Evolutionary conservation across 2,329 filamentous ascomycete genomes (phyloP).

Genomic region (Colletotrichum sp.): DNA sequence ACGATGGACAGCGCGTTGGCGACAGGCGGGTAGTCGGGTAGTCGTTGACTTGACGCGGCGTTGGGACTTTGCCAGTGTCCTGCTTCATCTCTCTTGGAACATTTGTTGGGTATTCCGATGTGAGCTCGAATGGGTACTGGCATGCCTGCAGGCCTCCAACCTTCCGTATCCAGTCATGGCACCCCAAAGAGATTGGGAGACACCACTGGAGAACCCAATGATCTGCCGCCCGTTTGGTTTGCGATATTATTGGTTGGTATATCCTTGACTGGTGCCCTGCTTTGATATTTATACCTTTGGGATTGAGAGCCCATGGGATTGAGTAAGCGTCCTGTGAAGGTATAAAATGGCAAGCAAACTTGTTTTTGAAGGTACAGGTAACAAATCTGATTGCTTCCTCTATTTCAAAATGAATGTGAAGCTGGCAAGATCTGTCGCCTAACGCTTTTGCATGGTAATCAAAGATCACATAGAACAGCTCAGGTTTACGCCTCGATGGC

Average conservation of each 20-base stretch:
- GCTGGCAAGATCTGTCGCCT: too few relatives aligned
- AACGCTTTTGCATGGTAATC: too few relatives aligned
- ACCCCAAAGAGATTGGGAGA: neutral
- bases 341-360: neutral
- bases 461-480: too few relatives aligned
- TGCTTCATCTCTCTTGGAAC: neutral
- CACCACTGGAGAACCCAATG: neutral
- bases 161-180: too few relatives aligned
- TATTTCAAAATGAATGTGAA: too few relatives aligned
- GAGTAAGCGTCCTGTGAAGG: neutral
- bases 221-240: neutral
- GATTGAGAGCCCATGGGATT: neutral
- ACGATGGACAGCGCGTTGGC: neutral
- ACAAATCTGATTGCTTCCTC: too few relatives aligned
- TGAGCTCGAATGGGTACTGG: neutral
- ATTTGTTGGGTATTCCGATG: neutral
- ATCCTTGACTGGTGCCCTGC: neutral
- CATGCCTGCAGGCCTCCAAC: neutral
- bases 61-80: neutral
- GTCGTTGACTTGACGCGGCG: fast-evolving
- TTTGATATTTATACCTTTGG: neutral
- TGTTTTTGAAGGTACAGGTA: fast-evolving
- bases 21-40: neutral
- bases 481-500: neutral
- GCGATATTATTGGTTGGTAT: neutral